Conservation (phyloP, 148 eudicot species). For the Suaeda aralocaspica region DNA sequence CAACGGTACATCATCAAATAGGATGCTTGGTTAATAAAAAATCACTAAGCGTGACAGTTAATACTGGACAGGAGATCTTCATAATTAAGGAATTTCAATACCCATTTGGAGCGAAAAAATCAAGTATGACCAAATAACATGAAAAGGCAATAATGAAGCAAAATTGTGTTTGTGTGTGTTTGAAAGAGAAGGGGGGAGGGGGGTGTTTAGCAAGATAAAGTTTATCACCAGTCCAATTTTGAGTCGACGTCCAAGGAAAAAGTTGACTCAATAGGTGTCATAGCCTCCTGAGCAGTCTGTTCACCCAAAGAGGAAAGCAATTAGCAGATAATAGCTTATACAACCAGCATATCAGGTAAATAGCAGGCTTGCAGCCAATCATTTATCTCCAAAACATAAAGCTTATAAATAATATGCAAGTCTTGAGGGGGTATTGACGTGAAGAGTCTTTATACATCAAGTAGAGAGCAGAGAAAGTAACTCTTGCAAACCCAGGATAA, state of each 20-base stretch:
- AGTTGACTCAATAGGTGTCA: constrained; percentile 98
- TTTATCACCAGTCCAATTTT: constrained; percentile 78
- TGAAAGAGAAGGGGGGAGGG: too few species aligned
- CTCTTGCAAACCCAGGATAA: neutral
- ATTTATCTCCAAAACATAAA: neutral
- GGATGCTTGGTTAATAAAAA: too few species aligned
- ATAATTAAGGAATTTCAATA: neutral
- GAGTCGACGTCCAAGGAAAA: constrained; percentile 92
- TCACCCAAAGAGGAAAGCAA: constrained; percentile 16
- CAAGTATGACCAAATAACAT: neutral
- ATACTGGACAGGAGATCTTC: neutral
- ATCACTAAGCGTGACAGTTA: neutral
- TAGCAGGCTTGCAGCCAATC: neutral
- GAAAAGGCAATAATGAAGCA: too few species aligned
- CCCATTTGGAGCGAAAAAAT: neutral
- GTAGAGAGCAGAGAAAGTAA: neutral
- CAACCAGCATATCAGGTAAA: neutral
- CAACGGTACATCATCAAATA: too few species aligned
- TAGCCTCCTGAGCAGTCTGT: constrained; percentile 98
- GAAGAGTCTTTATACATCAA: neutral
- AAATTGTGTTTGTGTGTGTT: too few species aligned
- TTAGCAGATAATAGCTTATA: neutral
- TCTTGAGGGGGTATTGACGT: neutral
- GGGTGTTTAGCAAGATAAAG: constrained; percentile 15
- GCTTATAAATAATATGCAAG: neutral